Percentiles rank a stretch among this genome's conserved stretches.
These are phyloP conservation scores for Schizophyllum amplum DNA, from an alignment of 1,284 basidiomycete species.

Conservation along the genomic window DNA sequence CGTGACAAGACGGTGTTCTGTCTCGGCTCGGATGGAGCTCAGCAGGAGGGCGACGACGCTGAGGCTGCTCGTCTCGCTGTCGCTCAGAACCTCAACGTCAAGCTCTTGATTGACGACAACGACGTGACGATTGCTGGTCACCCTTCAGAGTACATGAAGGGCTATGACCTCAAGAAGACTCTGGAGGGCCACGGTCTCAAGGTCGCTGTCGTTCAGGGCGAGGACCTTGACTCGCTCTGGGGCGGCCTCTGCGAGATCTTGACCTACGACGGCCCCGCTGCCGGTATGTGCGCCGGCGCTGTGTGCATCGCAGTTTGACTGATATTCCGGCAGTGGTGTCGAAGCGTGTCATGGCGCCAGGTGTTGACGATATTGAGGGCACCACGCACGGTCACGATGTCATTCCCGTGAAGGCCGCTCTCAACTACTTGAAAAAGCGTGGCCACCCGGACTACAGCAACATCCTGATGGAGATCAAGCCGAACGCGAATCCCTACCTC, in stretches of 20 bases:
- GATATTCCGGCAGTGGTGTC: constrained; percentile 40
- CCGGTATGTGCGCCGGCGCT: too few relatives aligned
- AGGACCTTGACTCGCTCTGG: constrained; percentile 75
- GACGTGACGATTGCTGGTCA: constrained; percentile 81
- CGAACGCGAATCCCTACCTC: constrained; percentile 45
- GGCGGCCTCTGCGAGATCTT: constrained; percentile 48
- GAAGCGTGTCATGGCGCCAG: constrained; percentile 77
- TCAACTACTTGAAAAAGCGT: constrained; percentile 61
- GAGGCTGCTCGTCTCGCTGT: constrained; percentile 82
- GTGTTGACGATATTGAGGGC: constrained; percentile 72
- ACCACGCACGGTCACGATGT: constrained; percentile 76
- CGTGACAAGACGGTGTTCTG: constrained; percentile 70
- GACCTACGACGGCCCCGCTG: constrained; percentile 63
- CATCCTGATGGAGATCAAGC: constrained; percentile 62
- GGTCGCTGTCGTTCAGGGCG: constrained; percentile 64
- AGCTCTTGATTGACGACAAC: constrained; percentile 82
- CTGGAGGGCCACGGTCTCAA: constrained; percentile 75
- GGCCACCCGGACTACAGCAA: constrained; percentile 50
- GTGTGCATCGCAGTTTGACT: too few relatives aligned
- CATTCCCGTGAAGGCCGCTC: constrained; percentile 68
- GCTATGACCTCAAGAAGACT: constrained; percentile 64
- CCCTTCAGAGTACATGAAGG: constrained; percentile 75
- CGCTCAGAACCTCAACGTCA: constrained; percentile 73
- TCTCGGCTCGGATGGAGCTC: constrained; percentile 81
- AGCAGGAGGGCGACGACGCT: constrained; percentile 84